Base-by-base conservation (phyloP, 495 filamentous ascomycete genomes). In the Aspergillus diversus region DNA sequence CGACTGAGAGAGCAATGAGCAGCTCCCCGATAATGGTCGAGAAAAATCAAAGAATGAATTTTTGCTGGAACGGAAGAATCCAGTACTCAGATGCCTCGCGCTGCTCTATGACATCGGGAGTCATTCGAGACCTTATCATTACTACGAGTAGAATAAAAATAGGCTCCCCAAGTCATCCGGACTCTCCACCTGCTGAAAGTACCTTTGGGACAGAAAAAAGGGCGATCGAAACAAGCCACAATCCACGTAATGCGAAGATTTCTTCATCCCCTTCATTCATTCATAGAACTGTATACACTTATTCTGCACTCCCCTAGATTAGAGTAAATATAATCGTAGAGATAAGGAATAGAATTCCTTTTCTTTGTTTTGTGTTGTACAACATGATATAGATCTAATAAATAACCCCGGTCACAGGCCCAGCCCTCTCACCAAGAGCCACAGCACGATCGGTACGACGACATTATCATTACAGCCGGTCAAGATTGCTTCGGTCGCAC, bases 401-500 rank as follows among this genome's bases (percentile, higher is more conserved):
- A 5, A 12, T 16, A 69, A 57, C 46, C 11, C 11, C 59, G 33
- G 63, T 77, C 81, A 95, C 59, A 96, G 74, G 42, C 85, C 84
- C 67, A 96, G 75, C 5, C 89, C 89, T 68, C 92, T 88, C 61
- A 97, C 92, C 65, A 95, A 83, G 68, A 91, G 80, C 95, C 95
- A 99, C 55, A 98, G 75, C 58, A 96, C 89, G 46, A 98, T 85
- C n/a, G 96, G 96, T 64, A 98, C 95, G 58, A 97, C 85, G 32
- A 99, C 94, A 81, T 99, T 99, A 79, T 99, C 95, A 81, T 99
- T 99, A 55, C 93, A 95, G 11, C 95, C 96, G 50, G 96, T 98
- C 59, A 98, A 78, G 60, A 97, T 93, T 17, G 95, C 93, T 79
- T 98, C 95, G 60, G 93, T 95, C 60, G 97, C 83, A 74, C 92